Percentiles rank a stretch among this genome's conserved stretches.
phyloP scores from a whole-genome alignment of 306 rosid species.

The Corylus americana region DNA sequence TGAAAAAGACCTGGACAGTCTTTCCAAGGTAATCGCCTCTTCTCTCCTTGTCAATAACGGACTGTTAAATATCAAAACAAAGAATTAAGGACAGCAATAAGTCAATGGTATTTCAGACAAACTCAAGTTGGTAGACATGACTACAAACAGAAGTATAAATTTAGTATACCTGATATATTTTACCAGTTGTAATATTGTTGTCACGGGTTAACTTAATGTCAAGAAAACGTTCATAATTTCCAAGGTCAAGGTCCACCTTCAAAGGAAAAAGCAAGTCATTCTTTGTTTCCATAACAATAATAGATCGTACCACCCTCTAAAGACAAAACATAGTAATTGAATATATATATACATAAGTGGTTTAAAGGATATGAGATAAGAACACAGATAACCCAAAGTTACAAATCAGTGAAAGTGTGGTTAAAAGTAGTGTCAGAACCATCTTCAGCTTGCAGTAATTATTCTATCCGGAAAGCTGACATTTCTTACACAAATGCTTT shows the following conservation, averaged over 20 bases:
- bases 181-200: constrained; percentile 88
- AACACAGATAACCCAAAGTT: not conserved
- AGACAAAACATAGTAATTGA: not conserved
- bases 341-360: not conserved
- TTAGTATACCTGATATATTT: constrained; percentile 73
- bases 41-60: constrained; percentile 81
- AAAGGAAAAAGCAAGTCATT: constrained; percentile 18
- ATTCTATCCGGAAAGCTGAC: not conserved
- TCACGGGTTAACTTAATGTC: constrained; percentile 76
- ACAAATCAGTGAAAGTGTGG: not conserved
- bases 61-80: constrained; percentile 36
- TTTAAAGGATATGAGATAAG: not conserved
- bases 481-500: not conserved
- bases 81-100: constrained; percentile 7
- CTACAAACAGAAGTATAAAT: not conserved
- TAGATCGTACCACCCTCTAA: constrained; percentile 1
- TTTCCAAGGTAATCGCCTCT: constrained; percentile 87
- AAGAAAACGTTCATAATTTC: constrained; percentile 85
- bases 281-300: constrained; percentile 4
- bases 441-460: constrained; percentile 6
- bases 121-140: constrained; percentile 10
- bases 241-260: constrained; percentile 94
- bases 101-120: not conserved
- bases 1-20: constrained; percentile 71
- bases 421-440: not conserved